phyloP scores from a whole-genome alignment of 1,284 basidiomycete species.

The Pseudozyma hubeiensis region DNA sequence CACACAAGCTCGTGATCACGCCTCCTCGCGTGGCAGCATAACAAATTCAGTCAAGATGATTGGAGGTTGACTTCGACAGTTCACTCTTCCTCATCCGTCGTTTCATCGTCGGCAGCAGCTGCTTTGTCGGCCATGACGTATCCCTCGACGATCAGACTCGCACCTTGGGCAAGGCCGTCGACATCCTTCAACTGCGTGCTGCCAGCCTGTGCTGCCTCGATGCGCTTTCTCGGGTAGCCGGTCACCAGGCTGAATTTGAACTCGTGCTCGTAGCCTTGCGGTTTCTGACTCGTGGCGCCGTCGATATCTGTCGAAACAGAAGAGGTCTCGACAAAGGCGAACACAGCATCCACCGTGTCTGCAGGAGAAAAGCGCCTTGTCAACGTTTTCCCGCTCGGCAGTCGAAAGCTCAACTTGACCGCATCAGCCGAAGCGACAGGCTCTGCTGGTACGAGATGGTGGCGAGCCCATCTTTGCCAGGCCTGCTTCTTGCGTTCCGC shows the following conservation, averaged over 20 bases:
- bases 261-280: conserved; percentile 40
- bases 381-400: conserved; percentile 56
- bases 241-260: conserved; percentile 60
- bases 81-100: conserved; percentile 36
- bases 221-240: conserved; percentile 55
- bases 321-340: conserved; percentile 57
- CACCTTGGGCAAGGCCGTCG: conserved; percentile 46
- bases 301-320: conserved; percentile 4
- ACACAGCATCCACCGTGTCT: conserved; percentile 49
- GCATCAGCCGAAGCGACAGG: conserved; percentile 13
- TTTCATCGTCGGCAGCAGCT: conserved; percentile 28
- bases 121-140: conserved; percentile 14
- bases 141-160: conserved; percentile 60
- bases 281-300: conserved; percentile 5
- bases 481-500: conserved; percentile 26
- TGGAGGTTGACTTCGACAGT: background rate
- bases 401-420: conserved; percentile 52
- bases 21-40: too few species aligned
- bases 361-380: conserved; percentile 36
- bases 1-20: too few species aligned
- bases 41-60: too few species aligned
- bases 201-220: conserved; percentile 15
- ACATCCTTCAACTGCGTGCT: conserved; percentile 35
- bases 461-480: conserved; percentile 60
- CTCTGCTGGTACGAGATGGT: conserved; percentile 51